Evolutionary conservation across 1,284 basidiomycete genomes (phyloP), one percentile per base, ranked within the genome.

Genomic region (Tranzscheliella williamsii): DNA sequence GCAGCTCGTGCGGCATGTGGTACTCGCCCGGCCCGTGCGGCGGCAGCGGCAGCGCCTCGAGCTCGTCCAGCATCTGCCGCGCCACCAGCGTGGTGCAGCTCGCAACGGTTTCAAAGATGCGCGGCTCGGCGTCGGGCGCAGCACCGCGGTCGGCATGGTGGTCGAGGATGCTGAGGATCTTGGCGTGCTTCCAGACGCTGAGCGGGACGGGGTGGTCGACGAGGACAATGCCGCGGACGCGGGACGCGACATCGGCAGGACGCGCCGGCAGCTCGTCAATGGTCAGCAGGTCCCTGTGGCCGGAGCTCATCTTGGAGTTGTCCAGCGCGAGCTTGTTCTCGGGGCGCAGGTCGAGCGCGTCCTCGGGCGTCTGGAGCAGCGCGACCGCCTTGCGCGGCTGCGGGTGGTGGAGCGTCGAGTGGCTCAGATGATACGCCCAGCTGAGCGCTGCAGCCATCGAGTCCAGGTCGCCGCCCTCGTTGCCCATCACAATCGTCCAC

Each of bases 401-500:
- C 1, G 49, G 57, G 7, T 57, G 42, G 29, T 58, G 57, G 5
- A 56, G 42, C 4, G 60, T 57, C 3, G 54, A 55, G 36, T 75
- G 72, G 16, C 67, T 53, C 18, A 76, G 49, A 35, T 75, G 71
- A 39, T 73, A 75, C 6, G 73, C 62, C 56, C 67, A 73, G 13
- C 61, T 57, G 8, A 76, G 45, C 2, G 73, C 72, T 1, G 67
- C 48, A 3, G 72, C 56, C 72, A 77, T 73, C 7, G 61, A 67
- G 48, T 79, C 78, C 16, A 74, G 55, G 42, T 79, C 78, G 5
- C 72, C 75, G 16, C 72, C 78, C 44, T 79, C 78, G 50, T 79
- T 79, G 15, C 78, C 78, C 75, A 78, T 74, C 3, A 78, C 78
- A 3, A 79, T 35, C 24, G 68, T 61, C 78, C 78, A 79, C 18